phyloP scores from a whole-genome alignment of 441 rosid genomes.

The Syzygium malaccense region DNA sequence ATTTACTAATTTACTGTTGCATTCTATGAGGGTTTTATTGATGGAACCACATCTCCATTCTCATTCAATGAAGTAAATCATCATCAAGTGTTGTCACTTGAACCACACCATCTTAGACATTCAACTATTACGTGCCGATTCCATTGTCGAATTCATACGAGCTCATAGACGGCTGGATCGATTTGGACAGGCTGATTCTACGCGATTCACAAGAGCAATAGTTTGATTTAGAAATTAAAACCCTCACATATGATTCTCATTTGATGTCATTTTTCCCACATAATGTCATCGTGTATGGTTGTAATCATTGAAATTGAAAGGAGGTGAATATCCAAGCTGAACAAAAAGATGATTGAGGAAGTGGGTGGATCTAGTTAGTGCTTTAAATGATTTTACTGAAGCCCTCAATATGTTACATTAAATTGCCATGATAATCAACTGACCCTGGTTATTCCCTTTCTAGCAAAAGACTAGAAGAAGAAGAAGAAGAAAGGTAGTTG shows the following conservation, averaged over 20 bases:
- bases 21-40: neutral
- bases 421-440: neutral
- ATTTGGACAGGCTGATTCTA: neutral
- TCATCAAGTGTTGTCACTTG: neutral
- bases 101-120: neutral
- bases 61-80: neutral
- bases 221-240: neutral
- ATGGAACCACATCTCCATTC: neutral
- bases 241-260: neutral
- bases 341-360: neutral
- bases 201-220: neutral
- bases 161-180: neutral
- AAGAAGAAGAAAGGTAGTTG: neutral
- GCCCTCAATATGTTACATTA: neutral
- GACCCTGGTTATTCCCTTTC: neutral
- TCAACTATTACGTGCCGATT: neutral
- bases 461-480: neutral
- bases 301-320: neutral
- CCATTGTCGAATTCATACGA: neutral
- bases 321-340: neutral
- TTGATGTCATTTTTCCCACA: neutral
- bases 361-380: neutral
- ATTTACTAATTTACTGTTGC: neutral
- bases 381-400: neutral
- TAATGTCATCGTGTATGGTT: neutral